These are phyloP conservation scores for Lolium multiflorum DNA, from an alignment of 176 grass and related monocot genomes.

Conservation along the genomic window DNA sequence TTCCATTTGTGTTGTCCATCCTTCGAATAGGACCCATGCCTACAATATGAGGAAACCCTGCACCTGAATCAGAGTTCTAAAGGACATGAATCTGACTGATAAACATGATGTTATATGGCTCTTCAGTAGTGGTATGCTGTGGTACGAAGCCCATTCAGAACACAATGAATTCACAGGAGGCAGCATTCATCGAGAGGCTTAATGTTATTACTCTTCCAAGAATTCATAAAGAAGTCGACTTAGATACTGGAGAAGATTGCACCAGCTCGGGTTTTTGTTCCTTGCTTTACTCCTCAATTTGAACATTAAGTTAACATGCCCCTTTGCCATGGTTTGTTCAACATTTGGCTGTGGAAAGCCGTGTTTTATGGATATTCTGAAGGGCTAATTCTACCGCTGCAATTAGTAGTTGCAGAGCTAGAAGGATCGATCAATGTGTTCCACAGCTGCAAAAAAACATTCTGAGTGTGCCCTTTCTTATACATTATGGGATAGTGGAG, in stretches of 20 bases:
- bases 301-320: conserved; percentile 15
- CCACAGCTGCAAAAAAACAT: too few species aligned
- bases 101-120: not conserved
- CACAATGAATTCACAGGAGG: not conserved
- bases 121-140: not conserved
- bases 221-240: not conserved
- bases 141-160: not conserved
- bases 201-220: not conserved
- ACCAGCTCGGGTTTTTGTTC: not conserved
- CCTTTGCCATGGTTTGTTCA: conserved; percentile 22
- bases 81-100: not conserved
- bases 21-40: not conserved
- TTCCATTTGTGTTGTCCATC: not conserved
- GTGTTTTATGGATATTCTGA: conserved; percentile 32
- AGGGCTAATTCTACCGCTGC: not conserved
- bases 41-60: not conserved
- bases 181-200: not conserved
- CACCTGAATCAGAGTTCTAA: not conserved
- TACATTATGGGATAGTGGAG: not conserved
- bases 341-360: conserved; percentile 25
- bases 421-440: conserved; percentile 14
- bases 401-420: not conserved
- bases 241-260: not conserved
- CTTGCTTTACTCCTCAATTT: not conserved
- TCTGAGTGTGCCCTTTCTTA: not conserved